Base-by-base conservation (phyloP, 345 rosid genomes). In the Brassica juncea region DNA sequence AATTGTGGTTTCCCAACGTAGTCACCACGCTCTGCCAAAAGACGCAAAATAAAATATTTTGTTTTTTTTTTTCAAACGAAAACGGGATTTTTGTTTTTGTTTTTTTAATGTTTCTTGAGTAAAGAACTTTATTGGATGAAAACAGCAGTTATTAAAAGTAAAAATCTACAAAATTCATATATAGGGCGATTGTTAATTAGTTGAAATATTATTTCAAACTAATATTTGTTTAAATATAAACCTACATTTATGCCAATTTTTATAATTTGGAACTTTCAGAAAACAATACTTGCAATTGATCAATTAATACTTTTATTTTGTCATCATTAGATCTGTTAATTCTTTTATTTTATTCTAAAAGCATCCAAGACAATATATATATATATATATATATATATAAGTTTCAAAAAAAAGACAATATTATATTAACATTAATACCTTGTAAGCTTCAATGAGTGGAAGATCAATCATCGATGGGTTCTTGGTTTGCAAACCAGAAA, bases 391-490 rank as follows among this genome's bases (percentile, higher is more conserved):
- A 21, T 21, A 21, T 21, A 21, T 21, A 23, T 23, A 23, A 23
- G 25, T 23, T 23, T 23, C 25, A 23, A 23, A 23, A 23, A 23
- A 23, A 23, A 23, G 25, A 23, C 25, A 0, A 23, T 23, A 64
- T 21, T 21, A 61, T 74, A 44, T 47, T 19, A 11, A 44, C 12
- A 14, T 47, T 19, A 11, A 44, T 44, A 14, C 99, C 99, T 90
- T 90, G 66, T 55, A 93, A 80, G 96, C 94, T 78, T 91, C 72
- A 39, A 91, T 75, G 81, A 93, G 93, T 39, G 99, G 75, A 16
- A 89, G 85, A 76, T 92, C 97, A 59, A 91, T 72, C 62, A 95
- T 86, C 75, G 89, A 83, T 65, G 99, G 99, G 77, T 95, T 95
- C 84, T 91, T 86, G 61, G 84, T 74, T 31, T 87, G 90, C 75